Evolutionary conservation across 805 yeast genomes (phyloP).

Genomic region (Pichia cephalocereana): DNA sequence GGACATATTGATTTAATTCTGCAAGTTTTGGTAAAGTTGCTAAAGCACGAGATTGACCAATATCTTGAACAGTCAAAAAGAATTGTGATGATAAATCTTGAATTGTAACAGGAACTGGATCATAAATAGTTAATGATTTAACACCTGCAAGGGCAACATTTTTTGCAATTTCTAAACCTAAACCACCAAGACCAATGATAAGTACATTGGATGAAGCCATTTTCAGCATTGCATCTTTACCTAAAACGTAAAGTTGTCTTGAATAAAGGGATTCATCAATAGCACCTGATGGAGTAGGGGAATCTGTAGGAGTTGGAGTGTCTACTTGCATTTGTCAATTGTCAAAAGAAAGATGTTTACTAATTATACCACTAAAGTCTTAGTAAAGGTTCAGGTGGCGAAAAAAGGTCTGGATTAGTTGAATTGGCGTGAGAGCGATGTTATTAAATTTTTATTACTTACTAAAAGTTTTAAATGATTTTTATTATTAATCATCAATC

Average conservation of each 20-base stretch:
- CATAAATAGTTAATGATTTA: conserved; percentile 78
- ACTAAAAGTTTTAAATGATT: no score
- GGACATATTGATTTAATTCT: conserved; percentile 87
- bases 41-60: conserved; percentile 71
- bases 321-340: conserved; percentile 30
- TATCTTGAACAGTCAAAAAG: conserved; percentile 59
- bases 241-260: conserved; percentile 91
- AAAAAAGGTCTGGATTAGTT: no score
- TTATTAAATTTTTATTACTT: no score
- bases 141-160: conserved; percentile 97
- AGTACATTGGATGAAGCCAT: conserved; percentile 94
- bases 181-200: conserved; percentile 80
- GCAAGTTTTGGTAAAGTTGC: conserved; percentile 60
- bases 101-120: conserved; percentile 58
- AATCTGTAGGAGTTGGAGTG: conserved; percentile 22
- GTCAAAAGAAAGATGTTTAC: no score
- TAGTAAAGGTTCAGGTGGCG: no score
- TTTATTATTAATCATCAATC: no score
- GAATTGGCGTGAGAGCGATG: no score
- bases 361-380: no score
- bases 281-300: conserved; percentile 23
- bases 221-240: conserved; percentile 96
- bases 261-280: conserved; percentile 95
- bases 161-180: conserved; percentile 94
- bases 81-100: conserved; percentile 84